Percentiles rank a stretch among this genome's conserved stretches.
Conservation (phyloP, 2,329 filamentous ascomycete genomes). For the Penicillium sp. region DNA sequence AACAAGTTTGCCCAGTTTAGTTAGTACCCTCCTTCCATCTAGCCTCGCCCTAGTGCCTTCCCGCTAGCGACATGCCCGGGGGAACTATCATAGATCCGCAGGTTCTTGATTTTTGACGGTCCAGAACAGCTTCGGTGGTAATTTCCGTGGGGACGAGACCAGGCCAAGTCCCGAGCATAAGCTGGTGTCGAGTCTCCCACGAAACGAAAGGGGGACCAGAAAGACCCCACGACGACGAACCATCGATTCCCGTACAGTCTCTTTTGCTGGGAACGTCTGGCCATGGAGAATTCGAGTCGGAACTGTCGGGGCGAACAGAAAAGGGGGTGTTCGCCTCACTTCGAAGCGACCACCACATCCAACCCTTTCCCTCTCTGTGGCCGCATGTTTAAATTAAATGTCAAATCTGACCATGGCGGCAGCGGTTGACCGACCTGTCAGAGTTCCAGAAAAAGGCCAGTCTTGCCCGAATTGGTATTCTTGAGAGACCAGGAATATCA, state of each 20-base stretch:
- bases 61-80: not conserved
- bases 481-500: not conserved
- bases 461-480: not conserved
- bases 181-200: not conserved
- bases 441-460: not conserved
- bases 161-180: not conserved
- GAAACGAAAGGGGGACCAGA: not conserved
- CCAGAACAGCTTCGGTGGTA: not conserved
- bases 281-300: slow-evolving; percentile 19
- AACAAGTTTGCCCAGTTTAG: not conserved
- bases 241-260: not conserved
- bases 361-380: slow-evolving; percentile 32
- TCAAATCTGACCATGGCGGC: slow-evolving; percentile 10
- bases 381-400: slow-evolving; percentile 1
- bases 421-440: not conserved
- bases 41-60: not conserved
- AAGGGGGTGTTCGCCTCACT: slow-evolving; percentile 38
- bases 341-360: slow-evolving; percentile 33
- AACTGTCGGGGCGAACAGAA: slow-evolving; percentile 23
- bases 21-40: not conserved
- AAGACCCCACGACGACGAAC: not conserved
- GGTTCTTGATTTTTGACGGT: not conserved
- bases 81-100: not conserved
- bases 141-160: not conserved
- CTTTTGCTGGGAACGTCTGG: not conserved